Base-by-base conservation (phyloP, 2,329 filamentous ascomycete genomes). In the Paracamarosporium sp. region DNA sequence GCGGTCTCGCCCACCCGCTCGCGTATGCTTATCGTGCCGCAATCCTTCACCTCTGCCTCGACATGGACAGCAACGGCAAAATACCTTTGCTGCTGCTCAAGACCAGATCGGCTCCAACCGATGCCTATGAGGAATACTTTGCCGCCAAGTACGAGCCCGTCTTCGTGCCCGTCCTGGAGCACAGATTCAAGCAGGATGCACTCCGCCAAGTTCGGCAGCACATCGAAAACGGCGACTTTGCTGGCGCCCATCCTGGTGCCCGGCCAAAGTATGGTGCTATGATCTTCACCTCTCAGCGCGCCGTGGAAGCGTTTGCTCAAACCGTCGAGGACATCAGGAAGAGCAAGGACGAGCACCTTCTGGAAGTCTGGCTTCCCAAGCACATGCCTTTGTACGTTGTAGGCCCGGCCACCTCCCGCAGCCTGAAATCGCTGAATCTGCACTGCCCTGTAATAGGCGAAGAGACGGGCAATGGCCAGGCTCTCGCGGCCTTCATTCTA, bases 401-500 rank as follows among this genome's bases (percentile, higher is more conserved):
- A 51, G 91, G 91, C 1, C 91, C 91, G 1, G 91, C 91, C 5
- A 95, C 91, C 1, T 89, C 90, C 2, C 87, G 90, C 48, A 90
- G 92, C 4, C 82, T 99, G 33, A 76, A 78, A 38, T 78, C 81
- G 2, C 66, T 90, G 11, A 75, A 80, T 68, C 63, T 81, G 50
- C 67, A 78, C 71, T 74, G 85, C 69, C 80, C 86, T 45, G 85
- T 97, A 30, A 85, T 91, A 57, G 95, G 94, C 45, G 86, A 89
- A 61, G 88, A 96, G 57, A 90, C 91, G 0, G 95, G 95, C 12
- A 96, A 90, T 64, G 95, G 94, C 28, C 91, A 94, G 63, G 86
- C 85, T 2, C 84, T 99, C 27, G 90, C 93, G 0, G 79, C 83
- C 5, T 90, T 89, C 70, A 97, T 99, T 53, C 81, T 96, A 5